Conservation (phyloP, 1,284 basidiomycete species). For the Hortiboletus rubellus region DNA sequence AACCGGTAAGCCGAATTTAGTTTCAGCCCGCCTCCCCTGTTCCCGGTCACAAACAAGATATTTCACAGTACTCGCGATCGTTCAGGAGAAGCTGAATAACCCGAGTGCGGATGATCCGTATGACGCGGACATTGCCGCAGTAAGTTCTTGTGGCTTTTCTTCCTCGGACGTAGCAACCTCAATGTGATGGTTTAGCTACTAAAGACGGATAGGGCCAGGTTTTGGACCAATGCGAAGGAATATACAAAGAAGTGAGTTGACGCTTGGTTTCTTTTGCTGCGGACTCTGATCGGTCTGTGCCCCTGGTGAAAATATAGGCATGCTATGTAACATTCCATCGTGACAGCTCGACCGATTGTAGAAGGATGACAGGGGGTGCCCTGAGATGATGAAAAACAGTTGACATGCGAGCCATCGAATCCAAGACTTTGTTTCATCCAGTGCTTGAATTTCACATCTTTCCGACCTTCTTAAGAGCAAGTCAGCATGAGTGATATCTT, state of each 20-base stretch:
- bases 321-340: constrained; percentile 21
- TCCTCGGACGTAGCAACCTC: neutral
- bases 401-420: constrained; percentile 5
- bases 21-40: neutral
- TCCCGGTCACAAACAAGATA: constrained; percentile 7
- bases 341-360: constrained; percentile 8
- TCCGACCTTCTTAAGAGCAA: constrained; percentile 5
- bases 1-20: constrained; percentile 51
- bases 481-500: neutral
- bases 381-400: neutral
- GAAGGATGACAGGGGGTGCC: neutral
- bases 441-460: constrained; percentile 12
- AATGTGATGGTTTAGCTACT: constrained; percentile 47
- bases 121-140: constrained; percentile 79
- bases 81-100: constrained; percentile 86
- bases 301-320: constrained; percentile 16
- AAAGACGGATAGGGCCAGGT: constrained; percentile 72
- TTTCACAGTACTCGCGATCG: constrained; percentile 65
- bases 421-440: constrained; percentile 6
- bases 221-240: constrained; percentile 72
- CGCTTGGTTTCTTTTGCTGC: neutral
- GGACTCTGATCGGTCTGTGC: constrained; percentile 2
- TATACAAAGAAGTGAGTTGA: constrained; percentile 73
- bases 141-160: constrained; percentile 35
- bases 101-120: constrained; percentile 91